A percentile compares a stretch with the other conserved stretches of the same genome.
These are phyloP conservation scores for Venustampulla echinocandica DNA, from an alignment of 495 filamentous ascomycete species.

Conservation along the genomic window DNA sequence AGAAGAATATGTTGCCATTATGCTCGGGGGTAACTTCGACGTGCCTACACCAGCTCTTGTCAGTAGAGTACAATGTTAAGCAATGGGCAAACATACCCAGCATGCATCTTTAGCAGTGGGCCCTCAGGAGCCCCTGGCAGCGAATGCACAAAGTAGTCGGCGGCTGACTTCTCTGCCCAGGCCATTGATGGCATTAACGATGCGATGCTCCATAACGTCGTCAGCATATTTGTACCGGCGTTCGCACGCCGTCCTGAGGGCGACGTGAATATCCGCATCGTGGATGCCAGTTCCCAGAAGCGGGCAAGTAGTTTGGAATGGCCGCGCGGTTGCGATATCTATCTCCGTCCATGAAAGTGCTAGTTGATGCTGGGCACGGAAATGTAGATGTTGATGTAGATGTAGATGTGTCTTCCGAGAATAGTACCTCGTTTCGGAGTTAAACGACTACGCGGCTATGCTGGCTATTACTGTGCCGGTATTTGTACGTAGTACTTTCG, in stretches of 20 bases:
- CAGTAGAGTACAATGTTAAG: not conserved
- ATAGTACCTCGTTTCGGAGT: not conserved
- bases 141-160: conserved; percentile 80
- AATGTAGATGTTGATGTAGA: not conserved
- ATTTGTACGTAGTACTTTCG: too few species aligned
- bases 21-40: conserved; percentile 76
- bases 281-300: conserved; percentile 2
- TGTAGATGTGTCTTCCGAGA: conserved; percentile 1
- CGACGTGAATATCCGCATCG: conserved; percentile 19
- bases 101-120: conserved; percentile 90
- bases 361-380: not conserved
- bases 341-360: not conserved
- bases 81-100: conserved; percentile 57
- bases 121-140: conserved; percentile 80
- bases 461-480: not conserved
- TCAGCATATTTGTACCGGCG: not conserved
- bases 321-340: conserved; percentile 2
- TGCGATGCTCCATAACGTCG: conserved; percentile 14
- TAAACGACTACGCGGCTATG: not conserved
- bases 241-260: conserved; percentile 1
- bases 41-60: conserved; percentile 46
- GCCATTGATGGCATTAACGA: conserved; percentile 8
- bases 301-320: not conserved
- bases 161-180: conserved; percentile 49
- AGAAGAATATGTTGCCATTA: conserved; percentile 95